Conservation (phyloP, 345 rosid genomes). For the Sisymbrium altissimum region DNA sequence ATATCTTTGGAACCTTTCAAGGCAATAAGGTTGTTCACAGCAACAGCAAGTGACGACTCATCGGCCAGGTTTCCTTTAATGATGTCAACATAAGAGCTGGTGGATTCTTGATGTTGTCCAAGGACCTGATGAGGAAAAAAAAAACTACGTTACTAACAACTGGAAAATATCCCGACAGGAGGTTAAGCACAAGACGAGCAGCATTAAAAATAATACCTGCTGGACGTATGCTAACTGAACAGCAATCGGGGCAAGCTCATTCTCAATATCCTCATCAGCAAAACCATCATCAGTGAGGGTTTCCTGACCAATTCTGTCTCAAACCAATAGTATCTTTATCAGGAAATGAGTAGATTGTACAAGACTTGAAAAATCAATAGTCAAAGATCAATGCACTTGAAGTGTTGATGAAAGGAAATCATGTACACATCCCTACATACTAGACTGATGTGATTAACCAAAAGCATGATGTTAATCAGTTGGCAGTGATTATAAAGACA, state of each 20-base stretch:
- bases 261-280: conserved; percentile 81
- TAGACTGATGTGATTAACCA: background rate
- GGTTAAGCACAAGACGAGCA: background rate
- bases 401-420: background rate
- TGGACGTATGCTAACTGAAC: conserved; percentile 89
- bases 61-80: conserved; percentile 68
- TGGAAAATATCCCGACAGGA: background rate
- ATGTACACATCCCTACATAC: background rate
- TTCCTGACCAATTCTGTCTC: conserved; percentile 87
- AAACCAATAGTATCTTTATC: conserved; percentile 6
- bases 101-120: conserved; percentile 63
- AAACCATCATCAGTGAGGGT: conserved; percentile 65
- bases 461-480: background rate
- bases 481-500: background rate
- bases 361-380: background rate
- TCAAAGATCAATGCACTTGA: background rate
- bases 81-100: conserved; percentile 55
- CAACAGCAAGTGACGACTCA: conserved; percentile 84
- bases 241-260: conserved; percentile 78
- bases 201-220: conserved; percentile 54
- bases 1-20: conserved; percentile 77
- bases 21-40: conserved; percentile 75
- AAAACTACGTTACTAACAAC: conserved; percentile 26
- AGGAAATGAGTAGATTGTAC: background rate
- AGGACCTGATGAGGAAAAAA: conserved; percentile 54